Evolutionary conservation across 108 stramenopile species (phyloP).

Genomic region (Cyclotella baltica): DNA sequence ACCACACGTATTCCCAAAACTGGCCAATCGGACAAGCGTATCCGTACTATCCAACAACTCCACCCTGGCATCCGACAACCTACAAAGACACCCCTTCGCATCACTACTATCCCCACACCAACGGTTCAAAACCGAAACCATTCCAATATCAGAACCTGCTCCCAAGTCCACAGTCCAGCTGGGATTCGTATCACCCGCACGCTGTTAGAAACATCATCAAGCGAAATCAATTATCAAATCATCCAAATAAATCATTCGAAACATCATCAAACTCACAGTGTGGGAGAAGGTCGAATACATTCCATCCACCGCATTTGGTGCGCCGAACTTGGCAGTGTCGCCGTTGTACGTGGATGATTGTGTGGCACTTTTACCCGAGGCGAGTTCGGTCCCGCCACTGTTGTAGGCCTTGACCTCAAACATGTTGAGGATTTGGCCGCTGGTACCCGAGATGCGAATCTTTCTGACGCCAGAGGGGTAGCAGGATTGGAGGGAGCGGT

Average conservation of each 20-base stretch:
- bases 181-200: neutral
- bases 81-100: neutral
- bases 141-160: neutral
- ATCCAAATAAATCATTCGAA: no score
- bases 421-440: neutral
- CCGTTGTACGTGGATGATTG: conserved; percentile 27
- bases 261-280: no score
- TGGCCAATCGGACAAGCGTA: neutral
- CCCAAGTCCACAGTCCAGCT: neutral
- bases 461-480: neutral
- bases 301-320: conserved; percentile 23
- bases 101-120: neutral
- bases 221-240: no score
- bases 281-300: conserved; percentile 6
- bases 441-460: neutral
- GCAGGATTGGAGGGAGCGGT: no score
- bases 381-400: neutral
- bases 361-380: conserved; percentile 15
- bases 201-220: no score
- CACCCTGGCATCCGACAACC: neutral
- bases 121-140: neutral
- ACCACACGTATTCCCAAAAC: neutral
- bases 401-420: neutral
- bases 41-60: neutral
- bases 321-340: neutral